Conservation (phyloP, 176 grass and related monocot species). For the Pontederia paniculata region DNA sequence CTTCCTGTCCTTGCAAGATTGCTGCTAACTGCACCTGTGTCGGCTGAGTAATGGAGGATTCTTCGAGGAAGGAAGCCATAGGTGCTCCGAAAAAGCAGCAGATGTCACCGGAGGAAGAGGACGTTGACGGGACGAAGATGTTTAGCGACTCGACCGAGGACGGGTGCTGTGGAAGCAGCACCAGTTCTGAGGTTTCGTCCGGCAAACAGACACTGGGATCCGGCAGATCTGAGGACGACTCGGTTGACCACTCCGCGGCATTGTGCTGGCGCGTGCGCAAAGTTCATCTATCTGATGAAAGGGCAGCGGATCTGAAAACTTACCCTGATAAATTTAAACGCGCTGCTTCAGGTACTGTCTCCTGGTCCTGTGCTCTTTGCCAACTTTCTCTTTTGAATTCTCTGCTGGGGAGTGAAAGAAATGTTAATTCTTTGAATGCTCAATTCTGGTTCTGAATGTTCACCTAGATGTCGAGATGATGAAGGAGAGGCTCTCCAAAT, state of each 20-base stretch:
- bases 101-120: conserved; percentile 12
- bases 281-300: neutral
- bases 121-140: conserved; percentile 26
- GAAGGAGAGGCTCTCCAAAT: conserved; percentile 95
- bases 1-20: too few species aligned
- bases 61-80: neutral
- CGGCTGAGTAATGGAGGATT: neutral
- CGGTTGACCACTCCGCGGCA: conserved; percentile 15
- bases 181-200: conserved; percentile 55
- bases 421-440: neutral
- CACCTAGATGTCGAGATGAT: conserved; percentile 70
- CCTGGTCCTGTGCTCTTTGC: too few species aligned
- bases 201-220: conserved; percentile 10
- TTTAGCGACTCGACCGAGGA: conserved; percentile 42
- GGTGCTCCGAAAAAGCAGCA: neutral
- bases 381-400: conserved; percentile 9
- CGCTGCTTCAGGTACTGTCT: conserved; percentile 19
- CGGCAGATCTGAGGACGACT: neutral
- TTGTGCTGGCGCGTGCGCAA: conserved; percentile 26
- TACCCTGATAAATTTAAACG: neutral
- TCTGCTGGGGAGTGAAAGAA: neutral
- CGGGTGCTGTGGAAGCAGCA: conserved; percentile 34
- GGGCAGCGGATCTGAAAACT: conserved; percentile 8
- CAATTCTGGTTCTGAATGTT: neutral
- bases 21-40: neutral